Percentiles rank a stretch among this genome's conserved stretches.
phyloP scores from a whole-genome alignment of 2,329 filamentous ascomycete species.

The Claviceps purpurea region DNA sequence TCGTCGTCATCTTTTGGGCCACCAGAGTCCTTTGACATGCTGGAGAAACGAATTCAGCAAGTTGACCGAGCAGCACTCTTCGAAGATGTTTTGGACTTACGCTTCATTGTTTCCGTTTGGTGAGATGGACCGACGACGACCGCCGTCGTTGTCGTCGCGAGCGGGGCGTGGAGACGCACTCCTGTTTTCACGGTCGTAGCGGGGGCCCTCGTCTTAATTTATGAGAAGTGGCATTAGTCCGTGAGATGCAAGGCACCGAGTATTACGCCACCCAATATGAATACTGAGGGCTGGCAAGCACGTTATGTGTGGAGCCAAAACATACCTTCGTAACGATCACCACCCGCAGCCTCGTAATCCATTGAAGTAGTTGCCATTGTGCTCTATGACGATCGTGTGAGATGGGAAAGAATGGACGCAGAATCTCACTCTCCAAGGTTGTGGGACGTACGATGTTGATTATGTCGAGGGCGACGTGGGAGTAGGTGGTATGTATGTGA shows the following conservation, averaged over 20 bases:
- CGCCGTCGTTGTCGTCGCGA: slow-evolving; percentile 47
- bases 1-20: slow-evolving; percentile 51
- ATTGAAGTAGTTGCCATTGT: slow-evolving; percentile 52
- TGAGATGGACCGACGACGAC: slow-evolving; percentile 49
- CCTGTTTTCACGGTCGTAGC: slow-evolving; percentile 53
- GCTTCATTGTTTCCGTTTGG: slow-evolving; percentile 34
- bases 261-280: not conserved
- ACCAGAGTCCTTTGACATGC: slow-evolving; percentile 39
- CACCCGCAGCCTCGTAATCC: slow-evolving; percentile 57
- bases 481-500: not conserved
- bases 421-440: not conserved
- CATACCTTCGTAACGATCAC: slow-evolving; percentile 51
- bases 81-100: slow-evolving; percentile 8
- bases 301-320: slow-evolving; percentile 3
- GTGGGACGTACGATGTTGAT: not conserved
- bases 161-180: slow-evolving; percentile 50
- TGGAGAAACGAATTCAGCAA: slow-evolving; percentile 7
- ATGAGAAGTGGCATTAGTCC: not conserved
- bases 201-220: slow-evolving; percentile 45
- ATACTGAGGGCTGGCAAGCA: not conserved
- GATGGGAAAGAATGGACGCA: slow-evolving; percentile 6
- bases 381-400: not conserved
- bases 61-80: not conserved
- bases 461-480: slow-evolving; percentile 1
- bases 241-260: not conserved